phyloP scores from a whole-genome alignment of 2,329 filamentous ascomycete species.

The Plectosphaerella cucumerina region DNA sequence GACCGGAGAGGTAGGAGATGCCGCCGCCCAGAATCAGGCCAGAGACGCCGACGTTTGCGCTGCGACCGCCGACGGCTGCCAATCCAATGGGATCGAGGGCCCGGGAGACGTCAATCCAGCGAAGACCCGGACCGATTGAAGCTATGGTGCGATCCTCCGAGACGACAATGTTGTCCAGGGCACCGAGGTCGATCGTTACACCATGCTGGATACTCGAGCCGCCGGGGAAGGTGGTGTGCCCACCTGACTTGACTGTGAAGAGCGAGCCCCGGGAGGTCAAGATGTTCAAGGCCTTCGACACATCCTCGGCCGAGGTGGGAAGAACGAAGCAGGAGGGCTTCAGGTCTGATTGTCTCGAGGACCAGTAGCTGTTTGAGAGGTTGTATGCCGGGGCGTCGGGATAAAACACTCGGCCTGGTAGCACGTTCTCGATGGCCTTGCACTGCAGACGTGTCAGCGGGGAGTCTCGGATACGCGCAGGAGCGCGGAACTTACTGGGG shows the following conservation, averaged over 20 bases:
- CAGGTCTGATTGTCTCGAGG: conserved; percentile 19
- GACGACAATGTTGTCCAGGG: conserved; percentile 13
- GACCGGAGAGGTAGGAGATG: conserved; percentile 41
- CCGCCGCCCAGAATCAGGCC: conserved; percentile 25
- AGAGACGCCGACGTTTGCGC: conserved; percentile 21
- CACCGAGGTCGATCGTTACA: conserved; percentile 21
- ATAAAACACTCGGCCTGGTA: conserved; percentile 15
- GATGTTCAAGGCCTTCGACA: conserved; percentile 19
- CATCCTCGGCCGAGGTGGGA: conserved; percentile 18
- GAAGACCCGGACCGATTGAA: conserved; percentile 23
- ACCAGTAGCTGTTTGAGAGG: conserved; percentile 24
- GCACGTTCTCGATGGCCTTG: conserved; percentile 7
- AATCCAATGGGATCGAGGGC: conserved; percentile 17
- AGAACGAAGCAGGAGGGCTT: conserved; percentile 18
- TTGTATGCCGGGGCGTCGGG: conserved; percentile 17
- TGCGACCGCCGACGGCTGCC: conserved; percentile 19
- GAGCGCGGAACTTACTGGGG: too few relatives aligned
- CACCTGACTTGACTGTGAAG: conserved; percentile 48
- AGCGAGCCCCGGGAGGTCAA: conserved; percentile 12
- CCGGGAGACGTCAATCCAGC: conserved; percentile 23
- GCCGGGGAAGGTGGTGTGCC: conserved; percentile 42
- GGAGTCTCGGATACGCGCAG: too few relatives aligned
- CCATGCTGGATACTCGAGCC: conserved; percentile 27
- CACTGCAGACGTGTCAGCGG: conserved; percentile 9
- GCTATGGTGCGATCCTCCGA: conserved; percentile 14